Evolutionary conservation across 768 basidiomycete species (phyloP), one percentile per base, ranked within the genome.

Genomic region (Leucocoprinus birnbaumii): DNA sequence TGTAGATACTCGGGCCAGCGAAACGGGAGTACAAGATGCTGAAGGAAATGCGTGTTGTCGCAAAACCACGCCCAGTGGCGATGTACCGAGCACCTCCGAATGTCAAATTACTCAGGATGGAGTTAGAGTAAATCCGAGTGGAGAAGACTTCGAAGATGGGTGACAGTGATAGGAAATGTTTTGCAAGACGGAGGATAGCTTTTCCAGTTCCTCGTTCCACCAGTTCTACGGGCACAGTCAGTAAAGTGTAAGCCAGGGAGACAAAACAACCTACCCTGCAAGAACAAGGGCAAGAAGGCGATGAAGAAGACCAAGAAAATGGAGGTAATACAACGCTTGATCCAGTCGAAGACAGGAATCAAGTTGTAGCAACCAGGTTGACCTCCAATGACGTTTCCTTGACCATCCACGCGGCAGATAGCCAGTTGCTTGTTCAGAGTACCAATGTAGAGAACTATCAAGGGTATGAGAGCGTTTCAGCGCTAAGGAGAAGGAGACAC

Each of bases 221-320:
- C 53, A 99, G 80, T 77, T 99, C 97, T 94, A 65, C 18, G 55
- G 26, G 35, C 3, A n/a, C 41, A 22, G 41, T 48, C 14, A 13
- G 18, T 41, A 10, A 51, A 54, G 13, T n/a, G 19, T 43, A 42
- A 16, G 27, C n/a, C 19, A 38, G 25, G 19, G 48, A n/a, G 27
- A 24, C 10, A 13, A 41, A 40, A 8, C 8, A 6, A 69, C 80
- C 42, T 64, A 94, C 93, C 94, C 87, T 95, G 93, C 61, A 98
- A 78, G 80, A 97, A 98, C 56, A 98, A 76, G 3, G 95, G 95
- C 68, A 98, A 79, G 80, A 98, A 98, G 37, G 95, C 92, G 62
- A 98, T 94, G 78, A 94, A 87, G 81, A 99, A 98, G 60, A 99
- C 96, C 78, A 99, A 81, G 83, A 98, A 98, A 63, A 99, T 98